Percentiles rank a stretch among this genome's conserved stretches.
Evolutionary conservation across 2,329 filamentous ascomycete species (phyloP).

Genomic region (Teratosphaeriaceae sp.): DNA sequence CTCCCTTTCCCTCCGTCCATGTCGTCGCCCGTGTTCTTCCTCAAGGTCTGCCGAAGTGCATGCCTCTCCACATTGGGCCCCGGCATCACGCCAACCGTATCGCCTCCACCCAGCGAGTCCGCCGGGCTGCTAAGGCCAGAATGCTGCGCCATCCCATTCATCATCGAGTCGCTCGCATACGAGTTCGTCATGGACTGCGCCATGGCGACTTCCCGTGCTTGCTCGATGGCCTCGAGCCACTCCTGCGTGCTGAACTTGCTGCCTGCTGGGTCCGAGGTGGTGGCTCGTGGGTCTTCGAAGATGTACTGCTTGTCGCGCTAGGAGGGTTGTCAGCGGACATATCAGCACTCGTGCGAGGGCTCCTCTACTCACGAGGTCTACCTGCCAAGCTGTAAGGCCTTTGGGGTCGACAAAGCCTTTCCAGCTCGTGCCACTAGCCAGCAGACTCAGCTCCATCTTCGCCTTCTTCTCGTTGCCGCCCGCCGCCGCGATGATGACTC

Average conservation of each 20-base stretch:
- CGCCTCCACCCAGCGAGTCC: constrained; percentile 58
- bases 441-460: constrained; percentile 84
- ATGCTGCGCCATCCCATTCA: constrained; percentile 35
- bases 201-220: constrained; percentile 75
- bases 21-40: constrained; percentile 29
- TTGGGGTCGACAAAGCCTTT: constrained; percentile 78
- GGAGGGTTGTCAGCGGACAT: constrained; percentile 12
- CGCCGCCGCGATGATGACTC: constrained; percentile 82
- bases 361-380: constrained; percentile 78
- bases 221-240: constrained; percentile 85
- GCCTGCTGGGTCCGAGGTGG: constrained; percentile 55
- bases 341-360: neutral
- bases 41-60: constrained; percentile 28
- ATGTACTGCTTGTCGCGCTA: constrained; percentile 84
- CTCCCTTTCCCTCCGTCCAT: constrained; percentile 49
- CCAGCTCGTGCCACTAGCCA: constrained; percentile 69
- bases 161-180: constrained; percentile 51
- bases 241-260: constrained; percentile 70
- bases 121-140: constrained; percentile 65
- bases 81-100: constrained; percentile 28
- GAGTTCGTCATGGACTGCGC: constrained; percentile 56
- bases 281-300: constrained; percentile 86
- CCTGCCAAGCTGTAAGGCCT: constrained; percentile 78
- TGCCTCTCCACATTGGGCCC: constrained; percentile 21
- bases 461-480: constrained; percentile 94